Evolutionary conservation across 2,329 filamentous ascomycete species (phyloP), one percentile per base, ranked within the genome.

Genomic region (Calonectria pseudoturangicola): DNA sequence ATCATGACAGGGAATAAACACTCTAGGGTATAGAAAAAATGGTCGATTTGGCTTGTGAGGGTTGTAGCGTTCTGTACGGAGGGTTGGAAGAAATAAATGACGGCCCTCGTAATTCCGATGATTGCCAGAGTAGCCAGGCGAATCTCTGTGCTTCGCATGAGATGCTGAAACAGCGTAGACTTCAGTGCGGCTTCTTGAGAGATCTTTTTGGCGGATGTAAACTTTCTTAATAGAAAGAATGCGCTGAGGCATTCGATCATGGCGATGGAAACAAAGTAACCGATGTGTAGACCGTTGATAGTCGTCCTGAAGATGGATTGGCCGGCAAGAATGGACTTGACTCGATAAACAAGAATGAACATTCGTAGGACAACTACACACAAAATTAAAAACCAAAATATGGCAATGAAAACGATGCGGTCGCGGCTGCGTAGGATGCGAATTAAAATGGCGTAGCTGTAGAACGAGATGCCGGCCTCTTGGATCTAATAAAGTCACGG

Each of bases 311-410:
- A 62, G 4, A 67, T 68, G 8, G 70, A 65, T 41, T 74, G 70
- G 4, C 69, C 77, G 12, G 78, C 73, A 7, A 84, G 51, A 3
- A 86, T 80, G 41, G 79, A 78, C 12, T 73, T 76, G 4, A 81
- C 76, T 1, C 85, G 81, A 15, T 77, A 79, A 15, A 81, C 73
- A 4, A 83, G 75, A 30, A 87, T 86, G n/a, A 76, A 72, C 9
- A 87, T 77, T 68, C 89, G 87, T 43, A 90, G 86, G 1, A 87
- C 81, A 2, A 83, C 80, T 33, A 91, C 89, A 21, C 89, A 82
- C 1, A 86, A 82, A 54, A 92, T 82, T 54, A 92, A 88, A 0
- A 87, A 87, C 73, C 90, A 92, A 74, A 92, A 89, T 2, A 92
- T 85, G 2, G 79, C 79, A 51, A 87, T 84, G 72, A 90, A 91